A percentile compares a stretch with the other conserved stretches of the same genome.
Conservation (phyloP, 1,139 yeast species). For the Saccharomyces uvarum region DNA sequence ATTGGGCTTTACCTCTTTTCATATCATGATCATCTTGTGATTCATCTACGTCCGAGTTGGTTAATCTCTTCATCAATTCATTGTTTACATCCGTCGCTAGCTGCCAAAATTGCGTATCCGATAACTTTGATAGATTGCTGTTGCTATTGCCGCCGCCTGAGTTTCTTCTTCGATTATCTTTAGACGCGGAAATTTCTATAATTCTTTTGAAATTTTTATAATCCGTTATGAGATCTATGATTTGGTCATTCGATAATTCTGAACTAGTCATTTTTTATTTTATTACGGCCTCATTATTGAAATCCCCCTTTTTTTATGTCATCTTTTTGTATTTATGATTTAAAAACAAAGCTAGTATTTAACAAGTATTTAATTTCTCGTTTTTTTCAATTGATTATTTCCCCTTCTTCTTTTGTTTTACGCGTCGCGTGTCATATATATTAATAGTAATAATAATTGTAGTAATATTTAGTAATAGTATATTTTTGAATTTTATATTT, state of each 20-base stretch:
- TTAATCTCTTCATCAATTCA: constrained; percentile 14
- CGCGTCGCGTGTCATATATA: neutral
- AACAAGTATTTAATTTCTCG: neutral
- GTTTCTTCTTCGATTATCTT: constrained; percentile 9
- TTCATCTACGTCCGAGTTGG: neutral
- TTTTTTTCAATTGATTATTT: constrained; percentile 2
- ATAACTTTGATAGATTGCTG: constrained; percentile 13
- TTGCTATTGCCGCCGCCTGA: constrained; percentile 2
- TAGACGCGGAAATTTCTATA: neutral
- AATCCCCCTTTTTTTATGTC: neutral
- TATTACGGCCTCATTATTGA: neutral
- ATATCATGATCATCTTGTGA: neutral
- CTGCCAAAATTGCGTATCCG: constrained; percentile 13
- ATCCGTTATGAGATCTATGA: neutral
- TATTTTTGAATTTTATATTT: neutral
- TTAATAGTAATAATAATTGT: constrained; percentile 20
- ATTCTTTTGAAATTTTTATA: neutral
- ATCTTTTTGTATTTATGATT: neutral
- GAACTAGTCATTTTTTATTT: neutral
- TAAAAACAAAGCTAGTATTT: neutral
- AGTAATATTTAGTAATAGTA: neutral
- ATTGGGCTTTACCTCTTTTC: neutral
- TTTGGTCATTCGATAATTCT: neutral
- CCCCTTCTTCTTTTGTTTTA: constrained; percentile 31
- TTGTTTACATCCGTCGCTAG: constrained; percentile 17